Percentiles rank a stretch among this genome's conserved stretches.
Evolutionary conservation across 495 filamentous ascomycete genomes (phyloP).

Genomic region (Penicillium ochrochloron): DNA sequence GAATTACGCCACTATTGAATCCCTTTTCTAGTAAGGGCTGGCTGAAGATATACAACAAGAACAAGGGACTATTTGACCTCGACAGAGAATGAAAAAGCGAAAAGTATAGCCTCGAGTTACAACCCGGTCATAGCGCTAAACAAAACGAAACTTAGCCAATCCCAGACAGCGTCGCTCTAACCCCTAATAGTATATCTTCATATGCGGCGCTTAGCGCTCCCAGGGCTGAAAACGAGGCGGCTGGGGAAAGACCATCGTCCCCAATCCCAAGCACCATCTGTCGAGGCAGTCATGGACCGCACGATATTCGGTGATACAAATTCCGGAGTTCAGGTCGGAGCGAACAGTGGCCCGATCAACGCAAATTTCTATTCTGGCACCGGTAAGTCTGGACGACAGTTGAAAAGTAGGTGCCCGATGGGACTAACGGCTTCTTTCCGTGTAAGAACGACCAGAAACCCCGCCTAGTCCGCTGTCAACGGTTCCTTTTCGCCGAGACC

Average conservation of each 20-base stretch:
- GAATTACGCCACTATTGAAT: too few species aligned
- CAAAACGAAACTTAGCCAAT: background rate
- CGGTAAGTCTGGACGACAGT: constrained; percentile 8
- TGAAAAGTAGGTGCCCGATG: background rate
- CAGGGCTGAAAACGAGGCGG: background rate
- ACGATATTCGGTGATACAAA: constrained; percentile 15
- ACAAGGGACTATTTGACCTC: too few species aligned
- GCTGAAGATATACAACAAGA: too few species aligned
- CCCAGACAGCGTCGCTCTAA: background rate
- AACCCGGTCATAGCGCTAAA: background rate
- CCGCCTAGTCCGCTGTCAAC: constrained; percentile 27
- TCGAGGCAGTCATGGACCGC: constrained; percentile 5
- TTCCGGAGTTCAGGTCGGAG: constrained; percentile 12
- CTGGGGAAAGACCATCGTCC: background rate
- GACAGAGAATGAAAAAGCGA: too few species aligned
- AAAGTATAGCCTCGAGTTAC: background rate
- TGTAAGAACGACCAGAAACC: constrained; percentile 22
- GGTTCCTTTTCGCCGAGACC: constrained; percentile 39
- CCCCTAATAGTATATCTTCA: background rate
- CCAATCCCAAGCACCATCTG: background rate
- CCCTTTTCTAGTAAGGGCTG: too few species aligned
- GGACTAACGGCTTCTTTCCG: background rate
- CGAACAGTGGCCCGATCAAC: constrained; percentile 17
- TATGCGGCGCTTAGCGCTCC: background rate
- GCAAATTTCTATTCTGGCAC: constrained; percentile 9